A percentile compares a stretch with the other conserved stretches of the same genome.
Evolutionary conservation across 345 rosid genomes (phyloP).

Genomic region (Xanthoceras sorbifolium): DNA sequence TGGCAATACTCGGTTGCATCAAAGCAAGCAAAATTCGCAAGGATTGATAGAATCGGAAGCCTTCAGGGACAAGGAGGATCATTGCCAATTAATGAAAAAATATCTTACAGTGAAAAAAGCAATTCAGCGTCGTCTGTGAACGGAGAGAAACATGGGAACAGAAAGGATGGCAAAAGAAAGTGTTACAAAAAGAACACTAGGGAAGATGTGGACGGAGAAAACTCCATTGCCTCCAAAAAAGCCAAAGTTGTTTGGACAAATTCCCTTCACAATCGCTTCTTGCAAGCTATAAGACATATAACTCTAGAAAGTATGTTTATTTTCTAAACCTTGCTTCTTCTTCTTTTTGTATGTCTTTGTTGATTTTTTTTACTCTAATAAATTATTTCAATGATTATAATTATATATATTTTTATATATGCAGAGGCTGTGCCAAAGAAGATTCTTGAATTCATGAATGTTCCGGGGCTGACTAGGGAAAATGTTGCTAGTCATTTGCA

Average conservation of each 20-base stretch:
- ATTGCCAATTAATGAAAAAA: not conserved
- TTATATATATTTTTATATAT: not conserved
- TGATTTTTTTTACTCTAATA: not conserved
- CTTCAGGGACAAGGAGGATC: not conserved
- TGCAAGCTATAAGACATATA: constrained; percentile 56
- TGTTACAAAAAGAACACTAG: constrained; percentile 3
- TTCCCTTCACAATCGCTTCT: constrained; percentile 59
- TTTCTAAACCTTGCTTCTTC: not conserved
- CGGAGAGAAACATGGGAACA: not conserved
- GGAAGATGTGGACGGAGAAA: constrained; percentile 21
- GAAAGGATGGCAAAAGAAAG: constrained; percentile 16
- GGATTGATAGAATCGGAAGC: constrained; percentile 19
- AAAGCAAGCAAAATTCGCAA: constrained; percentile 39
- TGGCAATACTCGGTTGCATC: constrained; percentile 51
- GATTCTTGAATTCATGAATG: constrained; percentile 69
- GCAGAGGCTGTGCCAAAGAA: constrained; percentile 82
- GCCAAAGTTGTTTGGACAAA: constrained; percentile 63
- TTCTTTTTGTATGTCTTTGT: not conserved
- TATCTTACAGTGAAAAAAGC: not conserved
- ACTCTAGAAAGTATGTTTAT: constrained; percentile 63
- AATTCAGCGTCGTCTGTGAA: constrained; percentile 22
- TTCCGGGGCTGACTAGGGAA: constrained; percentile 72
- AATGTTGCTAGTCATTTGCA: constrained; percentile 80
- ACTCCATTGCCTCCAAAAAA: constrained; percentile 37
- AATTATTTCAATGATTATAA: not conserved